Evolutionary conservation across 441 rosid species (phyloP).

Genomic region (Mallotus repandus): DNA sequence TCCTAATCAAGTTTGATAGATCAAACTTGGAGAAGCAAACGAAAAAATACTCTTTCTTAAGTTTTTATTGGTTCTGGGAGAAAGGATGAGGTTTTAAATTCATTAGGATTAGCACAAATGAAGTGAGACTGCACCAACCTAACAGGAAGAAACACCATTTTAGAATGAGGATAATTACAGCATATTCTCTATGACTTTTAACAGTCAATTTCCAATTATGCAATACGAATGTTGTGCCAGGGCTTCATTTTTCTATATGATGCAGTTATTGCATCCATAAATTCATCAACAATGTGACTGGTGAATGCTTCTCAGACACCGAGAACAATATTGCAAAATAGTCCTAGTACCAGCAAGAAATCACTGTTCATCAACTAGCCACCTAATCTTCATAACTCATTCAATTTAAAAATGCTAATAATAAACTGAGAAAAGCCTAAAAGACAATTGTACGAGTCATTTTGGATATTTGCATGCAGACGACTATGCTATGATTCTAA

Average conservation of each 20-base stretch:
- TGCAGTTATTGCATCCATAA: not conserved
- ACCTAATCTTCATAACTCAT: not conserved
- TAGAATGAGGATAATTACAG: not conserved
- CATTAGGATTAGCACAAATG: no score
- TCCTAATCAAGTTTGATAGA: not conserved
- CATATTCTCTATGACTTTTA: not conserved
- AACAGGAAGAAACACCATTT: no score
- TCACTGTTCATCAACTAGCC: not conserved
- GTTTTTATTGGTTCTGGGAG: no score
- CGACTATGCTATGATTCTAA: not conserved
- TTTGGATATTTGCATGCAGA: not conserved
- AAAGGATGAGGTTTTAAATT: no score
- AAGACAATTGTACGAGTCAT: not conserved
- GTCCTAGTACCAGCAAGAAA: conserved; percentile 1
- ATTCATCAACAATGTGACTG: conserved; percentile 1
- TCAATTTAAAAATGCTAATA: not conserved
- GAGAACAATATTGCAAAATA: conserved; percentile 4
- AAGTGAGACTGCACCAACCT: no score
- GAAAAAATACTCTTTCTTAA: not conserved
- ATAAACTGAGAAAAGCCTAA: not conserved
- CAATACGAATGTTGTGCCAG: not conserved
- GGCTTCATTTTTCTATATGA: not conserved
- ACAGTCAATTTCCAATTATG: not conserved
- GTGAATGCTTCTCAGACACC: conserved; percentile 1
- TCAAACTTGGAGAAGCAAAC: not conserved